Conservation (phyloP, 768 basidiomycete species). For the Tricholoma saponaceum region DNA sequence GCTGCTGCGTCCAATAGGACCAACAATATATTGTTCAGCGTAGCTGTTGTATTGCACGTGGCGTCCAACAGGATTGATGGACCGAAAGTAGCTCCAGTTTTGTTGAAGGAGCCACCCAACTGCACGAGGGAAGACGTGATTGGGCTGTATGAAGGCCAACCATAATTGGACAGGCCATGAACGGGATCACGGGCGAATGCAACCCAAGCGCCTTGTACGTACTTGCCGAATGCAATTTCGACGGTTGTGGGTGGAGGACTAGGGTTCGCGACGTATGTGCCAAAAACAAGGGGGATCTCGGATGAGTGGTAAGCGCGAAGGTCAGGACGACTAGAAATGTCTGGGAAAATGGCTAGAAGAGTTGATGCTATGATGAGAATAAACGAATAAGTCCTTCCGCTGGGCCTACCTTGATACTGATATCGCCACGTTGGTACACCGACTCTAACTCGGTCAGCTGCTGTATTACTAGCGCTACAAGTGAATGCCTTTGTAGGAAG, state of each 20-base stretch:
- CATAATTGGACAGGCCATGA: constrained; percentile 20
- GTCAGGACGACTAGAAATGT: constrained; percentile 28
- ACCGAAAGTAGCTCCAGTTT: constrained; percentile 4
- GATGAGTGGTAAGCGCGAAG: constrained; percentile 35
- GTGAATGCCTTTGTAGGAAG: constrained; percentile 13
- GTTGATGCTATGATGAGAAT: constrained; percentile 11
- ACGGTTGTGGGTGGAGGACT: constrained; percentile 15
- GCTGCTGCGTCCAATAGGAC: too few species aligned
- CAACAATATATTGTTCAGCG: too few species aligned
- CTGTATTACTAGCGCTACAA: constrained; percentile 25
- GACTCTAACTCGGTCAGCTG: constrained; percentile 23
- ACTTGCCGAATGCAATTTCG: constrained; percentile 25
- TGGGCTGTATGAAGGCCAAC: constrained; percentile 20
- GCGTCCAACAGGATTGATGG: constrained; percentile 5
- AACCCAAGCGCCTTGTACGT: constrained; percentile 34
- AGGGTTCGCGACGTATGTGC: constrained; percentile 25
- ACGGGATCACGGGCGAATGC: constrained; percentile 35
- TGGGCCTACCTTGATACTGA: constrained; percentile 21
- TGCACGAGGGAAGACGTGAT: constrained; percentile 4
- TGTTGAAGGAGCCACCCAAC: constrained; percentile 10
- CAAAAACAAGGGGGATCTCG: constrained; percentile 37
- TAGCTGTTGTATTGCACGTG: constrained; percentile 2
- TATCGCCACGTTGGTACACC: constrained; percentile 18
- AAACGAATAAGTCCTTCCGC: constrained; percentile 5
- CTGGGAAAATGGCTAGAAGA: constrained; percentile 29